Conservation (phyloP, 768 basidiomycete genomes). For the Rhodotorula paludigena region DNA sequence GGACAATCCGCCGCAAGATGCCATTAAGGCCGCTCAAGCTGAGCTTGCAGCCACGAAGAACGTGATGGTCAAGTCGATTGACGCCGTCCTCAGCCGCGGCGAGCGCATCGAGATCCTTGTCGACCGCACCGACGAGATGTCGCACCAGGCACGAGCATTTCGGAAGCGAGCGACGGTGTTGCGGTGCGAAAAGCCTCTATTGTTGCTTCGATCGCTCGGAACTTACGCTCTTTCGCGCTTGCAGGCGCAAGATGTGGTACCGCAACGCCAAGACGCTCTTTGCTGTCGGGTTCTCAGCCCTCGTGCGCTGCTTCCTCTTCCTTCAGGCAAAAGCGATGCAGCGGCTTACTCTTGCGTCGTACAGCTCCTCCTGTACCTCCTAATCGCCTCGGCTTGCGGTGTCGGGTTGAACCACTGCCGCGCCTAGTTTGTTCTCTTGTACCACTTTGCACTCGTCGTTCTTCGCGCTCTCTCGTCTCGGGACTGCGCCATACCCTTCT, state of each 20-base stretch:
- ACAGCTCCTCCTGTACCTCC: slow-evolving; percentile 71
- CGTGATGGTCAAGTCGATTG: slow-evolving; percentile 69
- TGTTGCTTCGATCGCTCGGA: not conserved
- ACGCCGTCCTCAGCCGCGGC: slow-evolving; percentile 72
- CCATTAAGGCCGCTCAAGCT: slow-evolving; percentile 78
- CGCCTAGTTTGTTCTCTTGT: not conserved
- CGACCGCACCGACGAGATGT: slow-evolving; percentile 86
- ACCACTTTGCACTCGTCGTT: not conserved
- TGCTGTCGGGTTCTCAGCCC: slow-evolving; percentile 44
- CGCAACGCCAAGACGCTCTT: slow-evolving; percentile 50
- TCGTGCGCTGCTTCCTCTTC: slow-evolving; percentile 44
- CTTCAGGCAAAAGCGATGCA: too few species aligned
- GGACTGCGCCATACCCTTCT: not conserved
- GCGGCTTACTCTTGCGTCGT: slow-evolving; percentile 46
- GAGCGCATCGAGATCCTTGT: slow-evolving; percentile 93
- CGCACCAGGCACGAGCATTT: slow-evolving; percentile 89
- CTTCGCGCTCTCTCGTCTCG: not conserved
- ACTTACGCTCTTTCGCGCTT: not conserved
- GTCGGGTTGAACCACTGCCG: slow-evolving; percentile 53
- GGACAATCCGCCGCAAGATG: slow-evolving; percentile 75
- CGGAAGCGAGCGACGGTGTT: slow-evolving; percentile 39
- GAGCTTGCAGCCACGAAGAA: slow-evolving; percentile 64
- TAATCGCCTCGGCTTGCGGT: slow-evolving; percentile 86
- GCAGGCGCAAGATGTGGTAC: slow-evolving; percentile 50
- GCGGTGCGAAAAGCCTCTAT: too few species aligned